Percentiles rank a stretch among this genome's conserved stretches.
phyloP scores from a whole-genome alignment of 1,284 basidiomycete species.

The Marasmius sp. region DNA sequence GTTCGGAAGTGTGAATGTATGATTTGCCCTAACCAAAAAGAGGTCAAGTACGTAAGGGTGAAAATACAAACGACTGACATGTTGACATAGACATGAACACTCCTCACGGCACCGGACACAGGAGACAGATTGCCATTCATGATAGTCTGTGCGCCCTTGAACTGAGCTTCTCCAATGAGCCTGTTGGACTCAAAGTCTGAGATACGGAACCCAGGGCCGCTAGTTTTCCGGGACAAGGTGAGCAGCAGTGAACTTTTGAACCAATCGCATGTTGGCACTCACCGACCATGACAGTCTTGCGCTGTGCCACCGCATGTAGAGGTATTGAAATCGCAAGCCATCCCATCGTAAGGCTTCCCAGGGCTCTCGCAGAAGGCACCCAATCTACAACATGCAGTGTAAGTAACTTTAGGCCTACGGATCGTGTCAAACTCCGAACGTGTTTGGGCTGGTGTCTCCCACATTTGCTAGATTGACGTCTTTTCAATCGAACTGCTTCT shows the following conservation, averaged over 20 bases:
- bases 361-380: conserved; percentile 79
- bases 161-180: conserved; percentile 68
- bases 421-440: conserved; percentile 41
- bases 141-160: conserved; percentile 60
- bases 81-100: conserved; percentile 65
- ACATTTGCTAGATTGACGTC: conserved; percentile 56
- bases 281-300: conserved; percentile 72
- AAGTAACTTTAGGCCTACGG: conserved; percentile 2
- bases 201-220: conserved; percentile 69
- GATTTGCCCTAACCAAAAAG: conserved; percentile 48
- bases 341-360: conserved; percentile 64
- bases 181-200: conserved; percentile 74
- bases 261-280: conserved; percentile 20
- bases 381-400: conserved; percentile 36
- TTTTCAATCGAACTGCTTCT: background rate
- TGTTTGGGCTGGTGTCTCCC: conserved; percentile 78
- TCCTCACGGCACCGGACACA: conserved; percentile 60
- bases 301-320: conserved; percentile 75
- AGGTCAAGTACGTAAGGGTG: background rate
- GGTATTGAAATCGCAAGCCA: conserved; percentile 61
- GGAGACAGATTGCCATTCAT: conserved; percentile 49
- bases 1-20: conserved; percentile 65
- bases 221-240: conserved; percentile 23
- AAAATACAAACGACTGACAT: conserved; percentile 47
- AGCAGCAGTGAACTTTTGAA: background rate